These are phyloP conservation scores for Kodamaea neixiangensis DNA, from an alignment of 805 yeast genomes.

Conservation along the genomic window DNA sequence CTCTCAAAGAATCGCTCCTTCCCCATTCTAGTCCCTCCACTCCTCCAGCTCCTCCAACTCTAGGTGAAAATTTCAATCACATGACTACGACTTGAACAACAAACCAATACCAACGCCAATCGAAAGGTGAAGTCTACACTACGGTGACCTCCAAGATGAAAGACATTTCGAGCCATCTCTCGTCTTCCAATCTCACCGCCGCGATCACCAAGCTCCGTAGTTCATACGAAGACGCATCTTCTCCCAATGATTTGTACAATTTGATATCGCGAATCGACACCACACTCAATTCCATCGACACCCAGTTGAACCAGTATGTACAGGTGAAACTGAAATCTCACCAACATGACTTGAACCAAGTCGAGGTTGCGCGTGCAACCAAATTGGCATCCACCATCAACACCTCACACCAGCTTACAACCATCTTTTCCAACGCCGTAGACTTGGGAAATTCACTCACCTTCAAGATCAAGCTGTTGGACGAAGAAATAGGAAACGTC, in stretches of 20 bases:
- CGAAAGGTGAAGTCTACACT: background rate
- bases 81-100: slow-evolving; percentile 1
- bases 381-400: slow-evolving; percentile 62
- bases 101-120: background rate
- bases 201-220: background rate
- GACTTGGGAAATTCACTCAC: slow-evolving; percentile 68
- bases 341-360: slow-evolving; percentile 40
- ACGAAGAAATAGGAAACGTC: slow-evolving; percentile 68
- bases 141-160: background rate
- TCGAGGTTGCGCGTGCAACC: slow-evolving; percentile 59
- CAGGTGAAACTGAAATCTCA: slow-evolving; percentile 29
- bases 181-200: background rate
- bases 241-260: slow-evolving; percentile 30
- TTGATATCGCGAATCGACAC: slow-evolving; percentile 31
- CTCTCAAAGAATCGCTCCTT: too few relatives aligned
- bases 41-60: background rate
- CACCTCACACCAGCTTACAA: slow-evolving; percentile 56
- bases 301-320: slow-evolving; percentile 27
- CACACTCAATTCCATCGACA: slow-evolving; percentile 25
- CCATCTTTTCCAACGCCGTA: slow-evolving; percentile 60
- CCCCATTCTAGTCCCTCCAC: too few relatives aligned
- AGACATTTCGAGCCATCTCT: background rate
- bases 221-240: slow-evolving; percentile 6
- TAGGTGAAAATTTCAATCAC: background rate
- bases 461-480: slow-evolving; percentile 65